Conservation (phyloP, 2,329 filamentous ascomycete species). For the Alternaria gansuensis region DNA sequence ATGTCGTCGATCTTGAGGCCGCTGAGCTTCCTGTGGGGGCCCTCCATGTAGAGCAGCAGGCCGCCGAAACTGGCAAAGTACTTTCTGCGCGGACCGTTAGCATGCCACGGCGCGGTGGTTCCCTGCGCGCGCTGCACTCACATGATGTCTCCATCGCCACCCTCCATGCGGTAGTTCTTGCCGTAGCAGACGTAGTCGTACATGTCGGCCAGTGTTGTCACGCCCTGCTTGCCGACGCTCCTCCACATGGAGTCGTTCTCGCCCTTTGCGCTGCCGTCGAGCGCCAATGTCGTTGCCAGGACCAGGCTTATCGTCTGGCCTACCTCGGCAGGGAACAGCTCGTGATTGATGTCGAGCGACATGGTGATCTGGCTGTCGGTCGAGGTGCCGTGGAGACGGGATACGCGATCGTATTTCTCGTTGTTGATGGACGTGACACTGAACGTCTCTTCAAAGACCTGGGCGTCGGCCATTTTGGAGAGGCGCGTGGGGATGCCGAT, state of each 20-base stretch:
- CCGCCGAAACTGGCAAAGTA: conserved; percentile 95
- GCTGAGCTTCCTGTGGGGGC: conserved; percentile 94
- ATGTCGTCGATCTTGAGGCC: conserved; percentile 91
- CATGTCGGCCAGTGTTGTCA: conserved; percentile 71
- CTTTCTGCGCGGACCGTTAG: conserved; percentile 68
- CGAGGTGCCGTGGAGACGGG: conserved; percentile 80
- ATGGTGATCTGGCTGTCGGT: conserved; percentile 80
- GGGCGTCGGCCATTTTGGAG: conserved; percentile 76
- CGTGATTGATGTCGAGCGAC: conserved; percentile 90
- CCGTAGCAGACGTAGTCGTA: conserved; percentile 90
- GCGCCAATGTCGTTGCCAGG: conserved; percentile 82
- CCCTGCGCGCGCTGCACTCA: conserved; percentile 60
- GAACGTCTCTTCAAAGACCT: conserved; percentile 94
- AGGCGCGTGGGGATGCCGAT: not conserved
- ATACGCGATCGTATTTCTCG: conserved; percentile 94
- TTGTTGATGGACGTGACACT: conserved; percentile 79
- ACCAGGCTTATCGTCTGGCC: conserved; percentile 83
- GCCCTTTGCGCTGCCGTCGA: conserved; percentile 76
- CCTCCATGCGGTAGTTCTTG: conserved; percentile 89
- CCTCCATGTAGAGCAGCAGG: conserved; percentile 86
- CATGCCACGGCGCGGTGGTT: conserved; percentile 15
- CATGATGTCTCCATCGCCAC: conserved; percentile 85
- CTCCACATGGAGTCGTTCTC: conserved; percentile 72
- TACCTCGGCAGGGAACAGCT: conserved; percentile 80
- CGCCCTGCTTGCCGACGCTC: conserved; percentile 60